Evolutionary conservation across 805 yeast species (phyloP), one percentile per base, ranked within the genome.

Genomic region (Debaryomyces hansenii): DNA sequence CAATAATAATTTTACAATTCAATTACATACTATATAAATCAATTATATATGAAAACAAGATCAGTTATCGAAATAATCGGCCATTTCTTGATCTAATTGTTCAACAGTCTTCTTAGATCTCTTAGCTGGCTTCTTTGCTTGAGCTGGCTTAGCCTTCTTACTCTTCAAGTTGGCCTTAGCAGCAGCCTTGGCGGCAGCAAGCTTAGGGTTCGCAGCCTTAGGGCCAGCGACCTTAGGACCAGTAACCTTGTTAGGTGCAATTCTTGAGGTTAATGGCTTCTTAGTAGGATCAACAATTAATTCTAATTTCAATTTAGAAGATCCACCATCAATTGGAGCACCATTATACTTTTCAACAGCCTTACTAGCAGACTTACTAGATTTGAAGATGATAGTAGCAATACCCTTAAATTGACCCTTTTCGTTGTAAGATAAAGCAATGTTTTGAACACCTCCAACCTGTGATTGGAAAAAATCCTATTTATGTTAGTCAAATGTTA

Each of bases 61-160:
- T 40, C 39, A 56, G 39, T 51, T 74, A 52, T 82, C 83, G 59
- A 92, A 91, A 74, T 92, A 92, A 65, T 91, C 98, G 52, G 90
- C 87, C 99, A 94, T 92, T 75, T 92, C 98, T 66, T 91, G 96
- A 72, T 94, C 99, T 64, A 92, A 82, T 72, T 94, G 92, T 67
- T 88, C 98, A 53, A 87, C 77, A 44, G 96, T 83, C 80, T 90
- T 90, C 70, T 76, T 75, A 52, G 66, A 68, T 52, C 66, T 75
- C 60, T 69, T 70, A 41, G 66, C 67, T 40, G 69, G 62, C 54
- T 64, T 64, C 51, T 63, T 62, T 72, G 79, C 77, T 50, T 70
- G 56, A 31, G 54, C 49, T 52, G 59, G 60, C 50, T 60, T 57
- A 72, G 79, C 77, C 29, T 51, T 45, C 40, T 41, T 35, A 24